phyloP scores from a whole-genome alignment of 176 grass and related monocot genomes.

The Cenchrus americanus region DNA sequence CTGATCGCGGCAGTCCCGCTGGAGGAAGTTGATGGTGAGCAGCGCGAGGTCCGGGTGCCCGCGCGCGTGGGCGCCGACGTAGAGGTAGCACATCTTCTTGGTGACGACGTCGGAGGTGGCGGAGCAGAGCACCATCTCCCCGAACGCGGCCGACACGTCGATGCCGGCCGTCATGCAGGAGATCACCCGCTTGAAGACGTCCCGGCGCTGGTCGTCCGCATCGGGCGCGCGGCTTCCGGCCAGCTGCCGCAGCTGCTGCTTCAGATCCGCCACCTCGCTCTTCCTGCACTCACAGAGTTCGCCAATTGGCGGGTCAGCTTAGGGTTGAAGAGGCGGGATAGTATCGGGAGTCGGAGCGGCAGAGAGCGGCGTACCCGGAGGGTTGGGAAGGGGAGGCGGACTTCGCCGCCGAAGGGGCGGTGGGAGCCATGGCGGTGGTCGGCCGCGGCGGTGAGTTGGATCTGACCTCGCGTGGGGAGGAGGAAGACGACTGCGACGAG shows the following conservation, averaged over 20 bases:
- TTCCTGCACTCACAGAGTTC: slow-evolving; percentile 58
- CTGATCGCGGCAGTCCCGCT: slow-evolving; percentile 93
- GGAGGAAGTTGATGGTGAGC: slow-evolving; percentile 98
- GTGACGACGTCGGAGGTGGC: slow-evolving; percentile 95
- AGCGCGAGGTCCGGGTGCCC: slow-evolving; percentile 90
- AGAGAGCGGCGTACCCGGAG: slow-evolving; percentile 54
- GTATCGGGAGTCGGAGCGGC: neutral
- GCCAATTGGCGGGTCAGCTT: slow-evolving; percentile 35
- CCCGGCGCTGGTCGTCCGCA: slow-evolving; percentile 82
- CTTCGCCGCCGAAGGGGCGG: slow-evolving; percentile 60
- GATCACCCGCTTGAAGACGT: slow-evolving; percentile 98
- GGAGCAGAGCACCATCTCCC: slow-evolving; percentile 99
- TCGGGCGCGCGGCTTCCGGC: slow-evolving; percentile 83
- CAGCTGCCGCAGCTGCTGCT: slow-evolving; percentile 89
- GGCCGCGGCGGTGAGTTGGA: slow-evolving; percentile 40
- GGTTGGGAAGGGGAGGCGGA: slow-evolving; percentile 92
- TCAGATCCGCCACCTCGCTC: slow-evolving; percentile 98
- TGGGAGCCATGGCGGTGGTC: slow-evolving; percentile 76
- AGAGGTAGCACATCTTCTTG: slow-evolving; percentile 99
- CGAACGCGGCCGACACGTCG: slow-evolving; percentile 94
- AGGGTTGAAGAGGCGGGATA: slow-evolving; percentile 32
- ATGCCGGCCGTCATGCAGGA: slow-evolving; percentile 99
- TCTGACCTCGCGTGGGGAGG: slow-evolving; percentile 46
- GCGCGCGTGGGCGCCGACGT: slow-evolving; percentile 90
- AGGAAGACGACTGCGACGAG: slow-evolving; percentile 41